Evolutionary conservation across 768 basidiomycete genomes (phyloP).

Genomic region (Xerocomellus dryophilus): DNA sequence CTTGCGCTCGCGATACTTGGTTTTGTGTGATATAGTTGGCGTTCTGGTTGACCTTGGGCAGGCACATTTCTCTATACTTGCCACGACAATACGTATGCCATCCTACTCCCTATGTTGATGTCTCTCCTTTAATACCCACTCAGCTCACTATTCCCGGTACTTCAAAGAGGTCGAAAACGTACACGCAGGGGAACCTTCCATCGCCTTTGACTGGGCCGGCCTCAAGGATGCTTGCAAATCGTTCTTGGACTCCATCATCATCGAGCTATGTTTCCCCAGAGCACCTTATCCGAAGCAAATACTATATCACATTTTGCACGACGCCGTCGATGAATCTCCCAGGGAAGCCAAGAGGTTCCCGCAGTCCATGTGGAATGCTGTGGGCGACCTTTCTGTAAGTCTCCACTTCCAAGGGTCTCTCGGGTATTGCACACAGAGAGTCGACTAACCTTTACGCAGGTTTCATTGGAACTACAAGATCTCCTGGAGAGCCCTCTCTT

Average conservation of each 20-base stretch:
- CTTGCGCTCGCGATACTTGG: constrained; percentile 59
- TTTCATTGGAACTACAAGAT: constrained; percentile 62
- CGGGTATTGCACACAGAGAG: neutral
- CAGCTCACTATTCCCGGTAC: constrained; percentile 71
- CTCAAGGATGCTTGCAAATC: constrained; percentile 66
- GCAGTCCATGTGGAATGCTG: constrained; percentile 75
- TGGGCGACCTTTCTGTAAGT: constrained; percentile 76
- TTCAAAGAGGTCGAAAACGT: constrained; percentile 49
- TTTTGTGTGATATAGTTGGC: constrained; percentile 60
- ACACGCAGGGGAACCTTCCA: constrained; percentile 46
- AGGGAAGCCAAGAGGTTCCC: constrained; percentile 73
- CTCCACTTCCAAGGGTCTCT: constrained; percentile 41
- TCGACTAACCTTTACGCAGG: constrained; percentile 35
- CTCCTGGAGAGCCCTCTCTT: constrained; percentile 61
- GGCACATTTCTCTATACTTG: constrained; percentile 62
- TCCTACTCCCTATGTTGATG: constrained; percentile 1
- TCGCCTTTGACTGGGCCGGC: constrained; percentile 63
- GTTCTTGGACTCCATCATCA: constrained; percentile 79
- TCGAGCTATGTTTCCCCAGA: constrained; percentile 76
- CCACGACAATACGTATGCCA: constrained; percentile 63
- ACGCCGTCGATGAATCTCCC: constrained; percentile 71
- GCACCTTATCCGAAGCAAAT: constrained; percentile 65
- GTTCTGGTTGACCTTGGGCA: constrained; percentile 60
- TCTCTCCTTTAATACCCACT: constrained; percentile 1
- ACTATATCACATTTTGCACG: constrained; percentile 63